A percentile compares a stretch with the other conserved stretches of the same genome.
These are phyloP conservation scores for Cenococcum geophilum DNA, from an alignment of 495 filamentous ascomycete genomes.

Conservation along the genomic window DNA sequence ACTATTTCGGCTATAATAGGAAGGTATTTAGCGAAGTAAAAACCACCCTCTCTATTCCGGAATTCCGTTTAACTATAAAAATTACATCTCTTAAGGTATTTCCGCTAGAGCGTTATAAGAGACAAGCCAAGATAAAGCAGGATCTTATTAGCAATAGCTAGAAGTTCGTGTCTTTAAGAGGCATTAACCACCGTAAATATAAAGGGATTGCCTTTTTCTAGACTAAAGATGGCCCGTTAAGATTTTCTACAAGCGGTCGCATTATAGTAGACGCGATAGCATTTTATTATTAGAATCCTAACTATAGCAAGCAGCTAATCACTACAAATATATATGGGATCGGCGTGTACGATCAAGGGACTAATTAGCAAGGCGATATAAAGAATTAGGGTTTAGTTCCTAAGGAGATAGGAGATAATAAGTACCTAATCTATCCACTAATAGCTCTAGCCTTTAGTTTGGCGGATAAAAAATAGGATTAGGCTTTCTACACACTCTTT, in stretches of 20 bases:
- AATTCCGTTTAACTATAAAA: no score
- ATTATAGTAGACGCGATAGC: constrained; percentile 1
- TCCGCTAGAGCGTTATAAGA: constrained; percentile 50
- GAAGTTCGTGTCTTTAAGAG: not conserved
- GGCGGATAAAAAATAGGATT: no score
- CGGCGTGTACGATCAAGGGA: no score
- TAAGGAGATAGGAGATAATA: no score
- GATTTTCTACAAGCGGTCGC: not conserved
- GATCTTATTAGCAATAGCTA: constrained; percentile 16
- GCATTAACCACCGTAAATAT: not conserved
- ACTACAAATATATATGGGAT: no score
- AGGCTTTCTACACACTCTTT: no score
- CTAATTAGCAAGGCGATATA: no score
- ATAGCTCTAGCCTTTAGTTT: no score
- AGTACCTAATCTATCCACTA: no score
- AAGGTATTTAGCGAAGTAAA: constrained; percentile 49
- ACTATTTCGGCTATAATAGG: constrained; percentile 54
- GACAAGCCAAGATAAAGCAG: constrained; percentile 35
- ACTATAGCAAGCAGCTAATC: not conserved
- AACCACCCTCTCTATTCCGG: no score
- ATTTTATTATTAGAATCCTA: not conserved
- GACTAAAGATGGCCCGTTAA: not conserved
- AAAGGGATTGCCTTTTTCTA: not conserved
- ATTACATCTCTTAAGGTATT: no score
- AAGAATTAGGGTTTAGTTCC: no score